Evolutionary conservation across 1,284 basidiomycete species (phyloP).

Genomic region (Cryptococcus sp.): DNA sequence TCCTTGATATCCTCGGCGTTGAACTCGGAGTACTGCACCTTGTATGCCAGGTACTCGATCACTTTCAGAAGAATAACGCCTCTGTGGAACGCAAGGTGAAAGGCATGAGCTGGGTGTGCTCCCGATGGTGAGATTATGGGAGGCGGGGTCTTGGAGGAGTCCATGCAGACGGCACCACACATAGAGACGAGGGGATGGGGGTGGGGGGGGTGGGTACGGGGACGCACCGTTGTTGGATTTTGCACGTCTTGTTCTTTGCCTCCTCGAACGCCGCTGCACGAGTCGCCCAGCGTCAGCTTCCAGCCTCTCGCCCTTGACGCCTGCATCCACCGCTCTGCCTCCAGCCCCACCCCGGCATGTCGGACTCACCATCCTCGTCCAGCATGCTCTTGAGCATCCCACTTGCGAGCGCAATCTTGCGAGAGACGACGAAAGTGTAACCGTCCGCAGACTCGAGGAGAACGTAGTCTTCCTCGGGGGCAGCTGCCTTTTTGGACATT

Average conservation of each 20-base stretch:
- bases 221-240: constrained; percentile 49
- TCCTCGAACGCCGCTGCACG: constrained; percentile 48
- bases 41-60: constrained; percentile 57
- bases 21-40: constrained; percentile 52
- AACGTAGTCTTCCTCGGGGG: constrained; percentile 36
- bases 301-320: background rate
- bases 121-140: too few relatives aligned
- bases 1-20: constrained; percentile 52
- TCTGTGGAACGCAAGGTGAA: constrained; percentile 11
- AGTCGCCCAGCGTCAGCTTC: background rate
- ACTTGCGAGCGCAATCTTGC: constrained; percentile 44
- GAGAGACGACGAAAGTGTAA: constrained; percentile 46
- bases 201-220: too few relatives aligned
- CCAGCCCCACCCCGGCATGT: background rate
- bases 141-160: background rate
- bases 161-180: background rate
- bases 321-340: background rate
- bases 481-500: too few relatives aligned
- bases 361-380: constrained; percentile 45
- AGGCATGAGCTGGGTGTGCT: background rate
- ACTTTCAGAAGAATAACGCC: constrained; percentile 58
- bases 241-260: constrained; percentile 46
- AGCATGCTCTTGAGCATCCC: constrained; percentile 48
- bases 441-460: constrained; percentile 47
- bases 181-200: too few relatives aligned